Evolutionary conservation across 139 green algal genomes (phyloP).

Genomic region (Pleodorina starrii): DNA sequence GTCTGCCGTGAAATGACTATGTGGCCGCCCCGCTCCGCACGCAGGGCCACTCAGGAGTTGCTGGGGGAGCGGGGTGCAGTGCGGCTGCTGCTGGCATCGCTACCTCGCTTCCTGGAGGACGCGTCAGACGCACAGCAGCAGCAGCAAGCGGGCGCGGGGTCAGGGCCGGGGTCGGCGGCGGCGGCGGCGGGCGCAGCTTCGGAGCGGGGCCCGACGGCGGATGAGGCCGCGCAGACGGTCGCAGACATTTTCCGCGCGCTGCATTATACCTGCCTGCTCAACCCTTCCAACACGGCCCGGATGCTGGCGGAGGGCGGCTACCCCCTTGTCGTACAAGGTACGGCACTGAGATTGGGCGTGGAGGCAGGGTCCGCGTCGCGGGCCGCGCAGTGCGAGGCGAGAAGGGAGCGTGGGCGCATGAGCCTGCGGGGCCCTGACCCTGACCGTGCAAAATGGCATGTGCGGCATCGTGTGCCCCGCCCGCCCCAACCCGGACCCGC

Average conservation of each 20-base stretch:
- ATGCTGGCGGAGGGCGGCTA: constrained; percentile 40
- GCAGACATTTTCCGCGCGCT: constrained; percentile 51
- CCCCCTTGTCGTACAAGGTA: constrained; percentile 1
- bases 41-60: constrained; percentile 51
- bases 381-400: too few relatives aligned
- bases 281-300: constrained; percentile 34
- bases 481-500: too few relatives aligned
- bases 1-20: too few relatives aligned
- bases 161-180: background rate
- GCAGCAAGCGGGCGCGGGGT: constrained; percentile 12
- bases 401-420: too few relatives aligned
- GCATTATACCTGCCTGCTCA: constrained; percentile 59
- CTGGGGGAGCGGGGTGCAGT: constrained; percentile 39
- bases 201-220: background rate
- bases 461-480: too few relatives aligned
- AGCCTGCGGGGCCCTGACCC: too few relatives aligned
- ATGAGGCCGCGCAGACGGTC: background rate
- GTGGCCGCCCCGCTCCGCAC: too few relatives aligned
- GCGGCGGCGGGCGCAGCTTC: background rate
- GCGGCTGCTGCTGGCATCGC: constrained; percentile 16
- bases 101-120: constrained; percentile 25
- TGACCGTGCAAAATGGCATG: too few relatives aligned
- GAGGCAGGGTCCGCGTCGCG: too few relatives aligned
- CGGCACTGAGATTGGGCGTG: too few relatives aligned
- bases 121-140: constrained; percentile 19